phyloP scores from a whole-genome alignment of 108 stramenopile species.

The Stephanodiscus minutulus region DNA sequence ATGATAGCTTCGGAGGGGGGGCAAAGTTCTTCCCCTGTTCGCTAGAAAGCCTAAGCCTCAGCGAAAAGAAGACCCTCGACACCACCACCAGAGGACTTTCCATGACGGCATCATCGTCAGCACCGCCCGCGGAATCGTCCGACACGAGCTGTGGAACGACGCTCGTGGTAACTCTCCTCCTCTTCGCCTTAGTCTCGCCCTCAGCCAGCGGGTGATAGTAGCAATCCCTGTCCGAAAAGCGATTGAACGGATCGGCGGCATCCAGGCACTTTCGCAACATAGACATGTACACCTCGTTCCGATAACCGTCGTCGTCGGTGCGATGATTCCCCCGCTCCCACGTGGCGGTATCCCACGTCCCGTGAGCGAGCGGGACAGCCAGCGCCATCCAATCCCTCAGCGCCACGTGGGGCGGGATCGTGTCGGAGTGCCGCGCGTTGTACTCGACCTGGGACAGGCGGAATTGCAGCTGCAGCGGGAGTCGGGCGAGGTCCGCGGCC shows the following conservation, averaged over 20 bases:
- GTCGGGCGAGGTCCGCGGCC: constrained; percentile 59
- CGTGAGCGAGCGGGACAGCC: constrained; percentile 60
- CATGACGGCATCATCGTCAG: neutral
- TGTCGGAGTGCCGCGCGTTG: constrained; percentile 58
- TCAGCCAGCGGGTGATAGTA: constrained; percentile 42
- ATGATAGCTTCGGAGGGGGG: constrained; percentile 72
- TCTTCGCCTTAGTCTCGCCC: constrained; percentile 21
- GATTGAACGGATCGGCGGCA: constrained; percentile 59
- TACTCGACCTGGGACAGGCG: constrained; percentile 78
- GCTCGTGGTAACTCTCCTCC: constrained; percentile 36
- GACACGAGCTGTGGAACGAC: constrained; percentile 18
- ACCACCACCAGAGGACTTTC: constrained; percentile 54
- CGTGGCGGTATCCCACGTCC: constrained; percentile 65
- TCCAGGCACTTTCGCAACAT: constrained; percentile 66
- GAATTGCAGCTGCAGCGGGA: constrained; percentile 77
- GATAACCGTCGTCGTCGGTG: constrained; percentile 64
- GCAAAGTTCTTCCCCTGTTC: constrained; percentile 63
- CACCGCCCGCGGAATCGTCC: constrained; percentile 13
- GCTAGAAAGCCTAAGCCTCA: constrained; percentile 46
- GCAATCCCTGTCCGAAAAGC: constrained; percentile 48
- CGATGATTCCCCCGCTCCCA: constrained; percentile 83
- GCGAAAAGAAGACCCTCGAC: constrained; percentile 55
- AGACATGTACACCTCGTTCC: constrained; percentile 65
- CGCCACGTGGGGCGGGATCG: constrained; percentile 63
- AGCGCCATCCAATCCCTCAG: constrained; percentile 77